Base-by-base conservation (phyloP, 768 basidiomycete species). In the Melanogaster broomeanus region DNA sequence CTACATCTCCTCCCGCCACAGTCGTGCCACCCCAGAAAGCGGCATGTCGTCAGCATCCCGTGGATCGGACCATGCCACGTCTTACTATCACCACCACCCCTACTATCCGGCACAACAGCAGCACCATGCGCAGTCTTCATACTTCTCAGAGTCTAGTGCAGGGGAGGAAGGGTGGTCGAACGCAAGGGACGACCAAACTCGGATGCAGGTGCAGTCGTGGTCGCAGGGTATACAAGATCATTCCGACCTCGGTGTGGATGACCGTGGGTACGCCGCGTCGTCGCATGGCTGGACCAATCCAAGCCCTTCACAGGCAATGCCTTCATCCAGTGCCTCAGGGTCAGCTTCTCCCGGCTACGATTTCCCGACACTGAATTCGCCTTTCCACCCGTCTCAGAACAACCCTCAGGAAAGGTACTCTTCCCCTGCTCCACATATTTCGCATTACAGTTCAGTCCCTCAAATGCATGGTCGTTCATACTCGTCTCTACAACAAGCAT, bases 291-390 rank as follows among this genome's bases (percentile, higher is more conserved):
- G 68, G 68, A 19, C 53, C 35, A 55, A 35, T 37, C 33, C 60
- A 35, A 19, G 51, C 16, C 40, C 55, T 24, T 61, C 70, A 13
- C 65, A 63, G 46, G 61, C 51, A 40, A 55, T 69, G 41, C 39
- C 56, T 48, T 54, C 61, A 40, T 51, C 56, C 39, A 57, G 53
- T 37, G 48, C 66, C 48, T 58, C 63, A 43, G 63, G 56, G 22
- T 18, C 58, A 8, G 25, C 62, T 24, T 30, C 65, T 33, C 61
- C 66, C 33, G 52, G 39, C 40, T 77, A 62, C 60, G 38, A 57
- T 45, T 78, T 85, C 62, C 77, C 80, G 37, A 84, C 84, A 15
- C 74, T 84, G 34, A 82, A 67, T 55, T 74, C 82, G 9, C 78
- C 84, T 11, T 85, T 82, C 68, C 81, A 74, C 63, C 84, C 84